Evolutionary conservation across 208 protist species (phyloP).

Genomic region (Leishmania tropica): DNA sequence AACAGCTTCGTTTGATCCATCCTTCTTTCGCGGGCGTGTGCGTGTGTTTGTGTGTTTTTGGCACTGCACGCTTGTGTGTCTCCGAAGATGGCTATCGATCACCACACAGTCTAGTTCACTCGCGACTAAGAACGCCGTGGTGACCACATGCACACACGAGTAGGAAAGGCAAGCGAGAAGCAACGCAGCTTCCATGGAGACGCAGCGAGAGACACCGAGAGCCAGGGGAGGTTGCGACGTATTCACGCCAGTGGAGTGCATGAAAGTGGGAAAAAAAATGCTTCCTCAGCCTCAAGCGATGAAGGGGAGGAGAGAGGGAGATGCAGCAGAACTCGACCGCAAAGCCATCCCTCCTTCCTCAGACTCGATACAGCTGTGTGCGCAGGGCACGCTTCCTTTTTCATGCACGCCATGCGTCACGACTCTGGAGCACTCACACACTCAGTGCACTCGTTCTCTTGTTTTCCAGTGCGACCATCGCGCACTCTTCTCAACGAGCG

Average conservation of each 20-base stretch:
- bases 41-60: not conserved
- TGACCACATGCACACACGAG: not conserved
- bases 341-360: not conserved
- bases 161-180: not conserved
- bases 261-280: no score
- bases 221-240: not conserved
- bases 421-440: not conserved
- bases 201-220: not conserved
- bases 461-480: not conserved
- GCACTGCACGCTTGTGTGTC: not conserved
- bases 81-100: not conserved
- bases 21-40: not conserved
- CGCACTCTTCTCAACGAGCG: not conserved
- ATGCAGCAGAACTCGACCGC: not conserved
- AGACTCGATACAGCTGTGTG: not conserved
- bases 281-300: not conserved
- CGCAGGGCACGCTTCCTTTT: not conserved
- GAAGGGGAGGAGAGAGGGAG: not conserved
- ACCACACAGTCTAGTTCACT: not conserved
- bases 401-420: not conserved
- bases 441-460: not conserved
- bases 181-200: not conserved
- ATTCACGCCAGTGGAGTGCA: not conserved
- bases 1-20: slow-evolving; percentile 53
- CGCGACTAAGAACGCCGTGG: not conserved